Evolutionary conservation across 139 green algal genomes (phyloP), one percentile per base, ranked within the genome.

Genomic region (Protoeuglena noctilucae): DNA sequence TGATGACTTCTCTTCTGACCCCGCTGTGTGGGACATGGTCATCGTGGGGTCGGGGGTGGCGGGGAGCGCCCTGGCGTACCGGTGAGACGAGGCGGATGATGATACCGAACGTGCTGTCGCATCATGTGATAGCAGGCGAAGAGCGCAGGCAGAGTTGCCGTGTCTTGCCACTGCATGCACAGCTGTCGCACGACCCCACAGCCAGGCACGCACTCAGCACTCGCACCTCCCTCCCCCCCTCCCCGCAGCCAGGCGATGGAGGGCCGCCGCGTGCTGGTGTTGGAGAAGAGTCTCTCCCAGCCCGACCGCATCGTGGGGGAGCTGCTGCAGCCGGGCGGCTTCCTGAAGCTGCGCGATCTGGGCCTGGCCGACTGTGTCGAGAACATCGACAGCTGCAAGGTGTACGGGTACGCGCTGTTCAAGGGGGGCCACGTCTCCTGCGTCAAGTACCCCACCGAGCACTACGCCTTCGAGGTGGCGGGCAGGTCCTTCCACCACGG

Each of bases 251-350:
- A n/a, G n/a, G n/a, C n/a, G n/a, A n/a, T n/a, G n/a, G n/a, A 79
- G 48, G 80, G 85, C 0, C 67, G 89, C 0, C 58, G 72, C 2
- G 83, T 95, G 40, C 70, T 98, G 40, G 54, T 96, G 40, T 56
- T 98, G 31, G 90, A 98, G 64, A 73, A 87, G 0, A 87, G 96
- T 55, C 61, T 97, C 5, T 49, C 54, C 3, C 80, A 95, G 75
- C 90, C 89, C 26, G 88, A 96, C 64, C 70, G 90, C n/a, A 98
- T 98, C 28, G 83, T 98, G n/a, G 90, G 90, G 0, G 90, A 98
- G 78, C 77, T 98, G 63, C 76, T 98, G 57, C 89, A 98, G 73
- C 90, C 90, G 3, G 90, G 90, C 6, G 90, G 90, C 52, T 94
- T 90, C 60, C 60, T 93, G 26, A 79, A 77, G 73, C 77, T 98